These are phyloP conservation scores for Talaromyces albobiverticillius DNA, from an alignment of 2,329 filamentous ascomycete species.

Conservation along the genomic window DNA sequence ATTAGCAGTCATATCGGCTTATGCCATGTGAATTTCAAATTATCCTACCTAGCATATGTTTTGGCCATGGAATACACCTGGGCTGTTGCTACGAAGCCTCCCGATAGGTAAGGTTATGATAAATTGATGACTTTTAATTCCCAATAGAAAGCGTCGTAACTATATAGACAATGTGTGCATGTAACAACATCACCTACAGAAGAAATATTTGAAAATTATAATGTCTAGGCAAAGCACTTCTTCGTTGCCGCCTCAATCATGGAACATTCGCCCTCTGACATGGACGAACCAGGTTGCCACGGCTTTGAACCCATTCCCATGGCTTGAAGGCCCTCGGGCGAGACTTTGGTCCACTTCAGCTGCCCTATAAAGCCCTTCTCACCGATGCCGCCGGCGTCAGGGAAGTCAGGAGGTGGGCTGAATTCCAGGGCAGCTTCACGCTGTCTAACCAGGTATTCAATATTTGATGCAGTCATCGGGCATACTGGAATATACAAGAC, in stretches of 20 bases:
- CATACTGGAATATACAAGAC: constrained; percentile 89
- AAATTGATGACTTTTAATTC: too few relatives aligned
- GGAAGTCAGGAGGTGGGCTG: constrained; percentile 67
- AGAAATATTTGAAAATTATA: background rate
- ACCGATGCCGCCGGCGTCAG: constrained; percentile 51
- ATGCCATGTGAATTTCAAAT: too few relatives aligned
- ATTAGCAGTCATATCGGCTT: too few relatives aligned
- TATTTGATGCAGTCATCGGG: constrained; percentile 73
- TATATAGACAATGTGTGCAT: background rate
- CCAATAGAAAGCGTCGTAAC: too few relatives aligned
- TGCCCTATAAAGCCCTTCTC: constrained; percentile 38
- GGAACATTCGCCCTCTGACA: constrained; percentile 51
- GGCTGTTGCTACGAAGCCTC: too few relatives aligned
- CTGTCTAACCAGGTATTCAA: constrained; percentile 67
- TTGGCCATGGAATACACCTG: too few relatives aligned
- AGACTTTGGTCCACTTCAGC: constrained; percentile 38
- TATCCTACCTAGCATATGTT: too few relatives aligned
- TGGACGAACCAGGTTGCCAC: constrained; percentile 47
- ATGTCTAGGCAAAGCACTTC: constrained; percentile 44
- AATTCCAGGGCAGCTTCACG: constrained; percentile 68
- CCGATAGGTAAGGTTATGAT: too few relatives aligned
- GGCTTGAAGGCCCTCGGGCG: constrained; percentile 50
- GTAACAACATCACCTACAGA: background rate
- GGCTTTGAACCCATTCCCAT: constrained; percentile 53
- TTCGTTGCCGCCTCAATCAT: constrained; percentile 54